phyloP scores from a whole-genome alignment of 805 yeast genomes.

The Yamadazyma paraphyllophila region DNA sequence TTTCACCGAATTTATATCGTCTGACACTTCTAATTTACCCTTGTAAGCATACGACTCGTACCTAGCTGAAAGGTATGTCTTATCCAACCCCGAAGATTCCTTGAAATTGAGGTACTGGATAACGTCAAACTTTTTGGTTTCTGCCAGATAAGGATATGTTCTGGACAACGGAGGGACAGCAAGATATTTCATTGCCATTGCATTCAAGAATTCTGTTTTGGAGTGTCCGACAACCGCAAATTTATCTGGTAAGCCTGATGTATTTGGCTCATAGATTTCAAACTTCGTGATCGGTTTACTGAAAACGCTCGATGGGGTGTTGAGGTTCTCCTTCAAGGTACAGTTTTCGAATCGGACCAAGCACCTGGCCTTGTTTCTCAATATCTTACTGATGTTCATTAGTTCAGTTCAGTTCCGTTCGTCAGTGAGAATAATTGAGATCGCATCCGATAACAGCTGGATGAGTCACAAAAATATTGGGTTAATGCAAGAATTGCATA shows the following conservation, averaged over 20 bases:
- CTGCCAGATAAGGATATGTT: slow-evolving; percentile 49
- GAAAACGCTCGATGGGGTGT: slow-evolving; percentile 14
- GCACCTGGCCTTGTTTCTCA: slow-evolving; percentile 6
- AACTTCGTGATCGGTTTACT: slow-evolving; percentile 25
- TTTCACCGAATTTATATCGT: slow-evolving; percentile 64
- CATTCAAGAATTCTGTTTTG: slow-evolving; percentile 54
- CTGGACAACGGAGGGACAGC: slow-evolving; percentile 54
- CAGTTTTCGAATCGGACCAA: slow-evolving; percentile 13
- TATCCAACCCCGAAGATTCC: slow-evolving; percentile 36
- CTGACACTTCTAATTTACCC: slow-evolving; percentile 55
- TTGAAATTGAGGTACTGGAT: slow-evolving; percentile 34
- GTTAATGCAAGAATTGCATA: background rate
- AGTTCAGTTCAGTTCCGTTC: background rate
- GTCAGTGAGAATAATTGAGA: background rate
- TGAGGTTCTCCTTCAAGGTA: slow-evolving; percentile 10
- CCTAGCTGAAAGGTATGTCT: slow-evolving; percentile 81
- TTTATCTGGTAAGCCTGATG: slow-evolving; percentile 16
- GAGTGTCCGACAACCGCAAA: slow-evolving; percentile 40
- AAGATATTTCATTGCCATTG: slow-evolving; percentile 54
- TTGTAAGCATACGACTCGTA: slow-evolving; percentile 73
- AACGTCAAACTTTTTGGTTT: slow-evolving; percentile 25
- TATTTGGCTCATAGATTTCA: slow-evolving; percentile 18
- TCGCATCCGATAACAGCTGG: background rate
- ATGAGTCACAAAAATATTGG: background rate
- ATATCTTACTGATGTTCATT: background rate